These are phyloP conservation scores for Candida jianshihensis DNA, from an alignment of 805 yeast species.

Conservation along the genomic window DNA sequence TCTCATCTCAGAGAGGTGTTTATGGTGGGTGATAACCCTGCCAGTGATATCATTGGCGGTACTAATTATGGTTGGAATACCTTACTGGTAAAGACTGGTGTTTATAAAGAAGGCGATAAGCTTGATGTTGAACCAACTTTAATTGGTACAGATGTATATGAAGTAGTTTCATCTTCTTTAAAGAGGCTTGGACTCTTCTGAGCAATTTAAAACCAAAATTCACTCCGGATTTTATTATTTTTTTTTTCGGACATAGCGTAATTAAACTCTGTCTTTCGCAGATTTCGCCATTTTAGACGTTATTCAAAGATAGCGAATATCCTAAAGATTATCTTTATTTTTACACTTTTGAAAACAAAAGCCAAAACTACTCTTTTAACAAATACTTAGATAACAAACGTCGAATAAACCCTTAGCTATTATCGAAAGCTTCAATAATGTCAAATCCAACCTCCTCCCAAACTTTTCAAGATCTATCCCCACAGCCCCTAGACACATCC, in stretches of 20 bases:
- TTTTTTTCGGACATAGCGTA: too few relatives aligned
- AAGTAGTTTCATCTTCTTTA: conserved; percentile 35
- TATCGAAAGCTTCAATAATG: neutral
- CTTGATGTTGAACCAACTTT: conserved; percentile 40
- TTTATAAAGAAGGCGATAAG: conserved; percentile 53
- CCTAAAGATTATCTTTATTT: too few relatives aligned
- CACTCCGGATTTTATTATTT: neutral
- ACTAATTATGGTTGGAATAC: conserved; percentile 84
- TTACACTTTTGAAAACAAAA: too few relatives aligned
- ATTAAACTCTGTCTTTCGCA: too few relatives aligned
- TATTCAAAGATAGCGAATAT: too few relatives aligned
- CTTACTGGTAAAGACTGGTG: conserved; percentile 82
- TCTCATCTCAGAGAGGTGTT: conserved; percentile 57
- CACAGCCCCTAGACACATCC: neutral
- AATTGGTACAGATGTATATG: conserved; percentile 43
- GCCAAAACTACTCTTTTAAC: too few relatives aligned
- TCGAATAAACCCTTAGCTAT: too few relatives aligned
- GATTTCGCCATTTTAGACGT: too few relatives aligned
- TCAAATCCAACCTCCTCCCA: neutral
- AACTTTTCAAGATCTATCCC: too few relatives aligned
- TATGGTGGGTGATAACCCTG: conserved; percentile 98
- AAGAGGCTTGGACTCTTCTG: conserved; percentile 13
- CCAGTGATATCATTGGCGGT: conserved; percentile 87
- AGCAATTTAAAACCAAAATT: too few relatives aligned
- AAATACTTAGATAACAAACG: too few relatives aligned